These are phyloP conservation scores for Pseudogymnoascus sp. DNA, from an alignment of 2,329 filamentous ascomycete genomes.

Conservation along the genomic window DNA sequence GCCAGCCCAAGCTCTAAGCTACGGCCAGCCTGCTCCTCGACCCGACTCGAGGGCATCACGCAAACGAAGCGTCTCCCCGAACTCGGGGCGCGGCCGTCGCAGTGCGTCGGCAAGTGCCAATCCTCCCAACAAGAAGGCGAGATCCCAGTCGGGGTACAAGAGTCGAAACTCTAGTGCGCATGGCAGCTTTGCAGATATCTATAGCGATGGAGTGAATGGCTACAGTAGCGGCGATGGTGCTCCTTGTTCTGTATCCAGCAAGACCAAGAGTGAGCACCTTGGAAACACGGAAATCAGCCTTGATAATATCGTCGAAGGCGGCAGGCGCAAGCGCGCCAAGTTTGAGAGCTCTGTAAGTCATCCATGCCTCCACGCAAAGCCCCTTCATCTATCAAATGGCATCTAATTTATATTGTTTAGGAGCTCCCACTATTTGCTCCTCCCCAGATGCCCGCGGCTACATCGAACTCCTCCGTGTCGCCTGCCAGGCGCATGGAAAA, in stretches of 20 bases:
- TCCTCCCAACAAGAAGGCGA: slow-evolving; percentile 52
- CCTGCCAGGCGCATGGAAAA: slow-evolving; percentile 75
- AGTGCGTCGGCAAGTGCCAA: slow-evolving; percentile 63
- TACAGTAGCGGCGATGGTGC: slow-evolving; percentile 86
- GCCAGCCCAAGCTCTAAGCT: slow-evolving; percentile 42
- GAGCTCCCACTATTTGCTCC: slow-evolving; percentile 93
- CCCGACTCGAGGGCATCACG: slow-evolving; percentile 63
- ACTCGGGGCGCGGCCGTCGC: slow-evolving; percentile 59
- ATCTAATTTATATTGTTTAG: slow-evolving; percentile 40
- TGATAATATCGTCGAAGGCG: slow-evolving; percentile 96
- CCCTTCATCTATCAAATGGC: neutral
- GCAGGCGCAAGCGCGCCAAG: slow-evolving; percentile 88
- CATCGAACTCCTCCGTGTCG: slow-evolving; percentile 96
- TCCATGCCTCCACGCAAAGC: neutral
- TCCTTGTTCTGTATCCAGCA: slow-evolving; percentile 66
- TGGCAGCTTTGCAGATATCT: slow-evolving; percentile 48
- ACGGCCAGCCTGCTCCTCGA: slow-evolving; percentile 55
- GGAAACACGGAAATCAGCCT: slow-evolving; percentile 96
- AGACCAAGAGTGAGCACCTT: slow-evolving; percentile 72
- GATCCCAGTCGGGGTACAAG: slow-evolving; percentile 59
- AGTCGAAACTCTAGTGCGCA: slow-evolving; percentile 52
- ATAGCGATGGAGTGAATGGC: slow-evolving; percentile 58
- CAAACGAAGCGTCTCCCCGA: slow-evolving; percentile 72
- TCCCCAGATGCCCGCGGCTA: slow-evolving; percentile 83
- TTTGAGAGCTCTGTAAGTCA: slow-evolving; percentile 90